A percentile compares a stretch with the other conserved stretches of the same genome.
These are phyloP conservation scores for Magnolia kwangsiensis DNA, from an alignment of 164 flowering plant genomes.

Conservation along the genomic window DNA sequence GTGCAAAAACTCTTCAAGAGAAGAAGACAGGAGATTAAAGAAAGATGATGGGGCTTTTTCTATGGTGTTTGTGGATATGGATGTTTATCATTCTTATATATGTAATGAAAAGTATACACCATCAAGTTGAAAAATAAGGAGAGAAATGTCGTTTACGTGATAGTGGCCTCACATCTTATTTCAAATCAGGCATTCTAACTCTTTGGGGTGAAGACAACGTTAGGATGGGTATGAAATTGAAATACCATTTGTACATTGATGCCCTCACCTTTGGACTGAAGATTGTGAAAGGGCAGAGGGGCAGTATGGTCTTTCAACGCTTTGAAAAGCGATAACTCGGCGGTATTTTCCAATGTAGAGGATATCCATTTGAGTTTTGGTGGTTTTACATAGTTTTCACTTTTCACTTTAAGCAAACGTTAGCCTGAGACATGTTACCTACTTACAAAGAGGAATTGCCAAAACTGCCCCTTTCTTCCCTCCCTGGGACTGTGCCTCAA, in stretches of 20 bases:
- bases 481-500: neutral
- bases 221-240: neutral
- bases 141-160: constrained; percentile 21
- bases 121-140: constrained; percentile 5
- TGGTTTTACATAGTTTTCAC: constrained; percentile 16
- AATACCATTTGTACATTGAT: neutral
- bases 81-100: neutral
- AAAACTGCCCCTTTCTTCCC: constrained; percentile 1
- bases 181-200: constrained; percentile 16
- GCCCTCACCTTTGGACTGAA: neutral
- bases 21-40: neutral
- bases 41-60: neutral
- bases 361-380: neutral
- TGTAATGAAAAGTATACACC: constrained; percentile 2
- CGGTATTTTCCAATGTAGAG: neutral
- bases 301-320: neutral
- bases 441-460: constrained; percentile 2
- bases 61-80: neutral
- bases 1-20: neutral
- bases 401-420: constrained; percentile 43
- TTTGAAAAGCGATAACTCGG: neutral
- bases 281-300: neutral
- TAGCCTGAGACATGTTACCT: constrained; percentile 35
- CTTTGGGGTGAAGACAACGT: constrained; percentile 61
- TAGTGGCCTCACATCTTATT: constrained; percentile 43